Evolutionary conservation across 441 rosid genomes (phyloP), one percentile per base, ranked within the genome.

Genomic region (Corymbia calophylla): DNA sequence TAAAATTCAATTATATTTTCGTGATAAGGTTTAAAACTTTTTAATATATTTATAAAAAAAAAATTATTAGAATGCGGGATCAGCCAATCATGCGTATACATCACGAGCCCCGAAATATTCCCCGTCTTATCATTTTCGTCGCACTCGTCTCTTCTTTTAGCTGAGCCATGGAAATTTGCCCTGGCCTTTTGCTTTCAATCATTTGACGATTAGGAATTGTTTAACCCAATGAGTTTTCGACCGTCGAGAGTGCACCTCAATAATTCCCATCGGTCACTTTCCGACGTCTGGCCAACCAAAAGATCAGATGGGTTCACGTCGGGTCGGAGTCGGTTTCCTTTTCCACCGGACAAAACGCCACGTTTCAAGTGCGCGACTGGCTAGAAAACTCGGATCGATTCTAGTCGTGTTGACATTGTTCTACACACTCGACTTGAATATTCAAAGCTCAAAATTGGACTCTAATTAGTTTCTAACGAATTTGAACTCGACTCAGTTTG

Each of bases 351-450:
- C 11, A 29, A 58, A 58, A 58, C 1, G n/a, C 6, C 7, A 9
- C 1, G 3, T 39, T 39, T 39, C 44, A 39, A 39, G 44, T 39
- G 44, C 5, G 44, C 6, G 44, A 39, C 6, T 39, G 44, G 44
- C 44, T 5, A 5, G 44, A 39, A 39, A 13, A 4, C n/a, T 58
- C 64, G 0, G 0, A 25, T 58, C 14, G 1, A 25, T 2, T 58
- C 3, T 0, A 13, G 62, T 0, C 0, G 0, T 6, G n/a, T 6
- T 0, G 8, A 70, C 15, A 32, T 70, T 4, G 6, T 2, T 18
- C 2, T 1, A 0, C 2, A 0, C 23, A 7, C 31, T 62, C 2
- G 17, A 29, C 68, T 29, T 9, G 32, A 62, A 9, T 35, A 32
- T 70, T 35, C 4, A 1, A 70, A 25, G 15, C 81, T 70, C 4